These are phyloP conservation scores for Cystoderma amianthinum DNA, from an alignment of 768 basidiomycete species.

Conservation along the genomic window DNA sequence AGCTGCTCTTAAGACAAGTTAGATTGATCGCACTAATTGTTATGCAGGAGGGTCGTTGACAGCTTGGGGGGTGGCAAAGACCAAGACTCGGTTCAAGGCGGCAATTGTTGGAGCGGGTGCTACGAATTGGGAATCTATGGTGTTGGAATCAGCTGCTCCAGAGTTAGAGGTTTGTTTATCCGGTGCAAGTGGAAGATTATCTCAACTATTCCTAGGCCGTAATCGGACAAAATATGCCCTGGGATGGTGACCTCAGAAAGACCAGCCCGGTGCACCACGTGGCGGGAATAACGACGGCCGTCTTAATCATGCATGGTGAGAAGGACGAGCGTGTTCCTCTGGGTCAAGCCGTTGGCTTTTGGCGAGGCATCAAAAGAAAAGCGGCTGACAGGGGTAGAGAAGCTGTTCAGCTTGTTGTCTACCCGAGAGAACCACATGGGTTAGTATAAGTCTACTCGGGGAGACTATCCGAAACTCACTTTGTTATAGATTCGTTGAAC, in stretches of 20 bases:
- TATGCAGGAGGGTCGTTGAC: conserved; percentile 23
- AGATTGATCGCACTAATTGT: background rate
- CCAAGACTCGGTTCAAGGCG: conserved; percentile 25
- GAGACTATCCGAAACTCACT: conserved; percentile 1
- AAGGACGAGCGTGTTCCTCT: conserved; percentile 45
- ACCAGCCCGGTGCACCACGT: conserved; percentile 26
- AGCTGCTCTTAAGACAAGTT: background rate
- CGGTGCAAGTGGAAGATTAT: conserved; percentile 4
- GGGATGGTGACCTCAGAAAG: conserved; percentile 17
- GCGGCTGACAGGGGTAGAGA: conserved; percentile 19
- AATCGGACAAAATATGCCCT: conserved; percentile 22
- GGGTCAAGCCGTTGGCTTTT: conserved; percentile 25
- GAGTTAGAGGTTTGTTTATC: conserved; percentile 19
- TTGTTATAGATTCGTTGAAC: conserved; percentile 20
- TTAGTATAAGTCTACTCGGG: conserved; percentile 7
- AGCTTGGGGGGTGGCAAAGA: conserved; percentile 27
- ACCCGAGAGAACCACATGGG: conserved; percentile 28
- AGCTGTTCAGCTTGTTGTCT: conserved; percentile 21
- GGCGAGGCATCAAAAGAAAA: conserved; percentile 22
- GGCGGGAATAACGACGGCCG: conserved; percentile 32
- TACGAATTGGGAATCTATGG: conserved; percentile 28
- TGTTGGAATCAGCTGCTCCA: conserved; percentile 25
- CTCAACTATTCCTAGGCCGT: conserved; percentile 12
- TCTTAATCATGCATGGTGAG: conserved; percentile 43
- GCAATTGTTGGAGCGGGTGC: conserved; percentile 27